Percentiles rank a stretch among this genome's conserved stretches.
These are phyloP conservation scores for Neonectria magnoliae DNA, from an alignment of 2,329 filamentous ascomycete species.

Conservation along the genomic window DNA sequence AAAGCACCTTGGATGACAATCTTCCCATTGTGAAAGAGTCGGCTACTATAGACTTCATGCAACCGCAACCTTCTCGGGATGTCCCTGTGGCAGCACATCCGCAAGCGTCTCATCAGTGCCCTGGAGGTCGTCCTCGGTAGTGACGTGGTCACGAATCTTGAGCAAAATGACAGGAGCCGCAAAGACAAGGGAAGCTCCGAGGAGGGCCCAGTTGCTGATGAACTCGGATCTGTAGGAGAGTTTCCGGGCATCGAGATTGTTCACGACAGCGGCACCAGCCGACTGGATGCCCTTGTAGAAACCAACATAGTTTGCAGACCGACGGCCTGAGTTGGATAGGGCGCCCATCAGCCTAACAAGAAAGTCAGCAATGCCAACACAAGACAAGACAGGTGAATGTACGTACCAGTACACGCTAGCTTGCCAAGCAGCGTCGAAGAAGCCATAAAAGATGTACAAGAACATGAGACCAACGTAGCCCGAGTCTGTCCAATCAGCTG, in stretches of 20 bases:
- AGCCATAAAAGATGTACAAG: slow-evolving; percentile 89
- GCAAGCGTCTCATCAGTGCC: slow-evolving; percentile 85
- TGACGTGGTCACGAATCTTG: slow-evolving; percentile 84
- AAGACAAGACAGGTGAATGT: slow-evolving; percentile 45
- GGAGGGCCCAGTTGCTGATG: slow-evolving; percentile 76
- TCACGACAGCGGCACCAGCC: slow-evolving; percentile 70
- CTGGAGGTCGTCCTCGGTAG: slow-evolving; percentile 82
- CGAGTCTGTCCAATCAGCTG: slow-evolving; percentile 71
- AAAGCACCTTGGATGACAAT: not conserved
- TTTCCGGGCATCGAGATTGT: slow-evolving; percentile 48
- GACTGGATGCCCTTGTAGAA: slow-evolving; percentile 88
- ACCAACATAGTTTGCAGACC: slow-evolving; percentile 91
- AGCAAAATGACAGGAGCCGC: slow-evolving; percentile 82
- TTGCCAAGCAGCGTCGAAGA: slow-evolving; percentile 92
- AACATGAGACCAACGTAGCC: slow-evolving; percentile 83
- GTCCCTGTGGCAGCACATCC: slow-evolving; percentile 65
- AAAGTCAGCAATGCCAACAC: slow-evolving; percentile 16
- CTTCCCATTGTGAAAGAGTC: not conserved
- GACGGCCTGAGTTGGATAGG: slow-evolving; percentile 90
- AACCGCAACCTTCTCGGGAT: slow-evolving; percentile 27
- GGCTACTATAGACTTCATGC: not conserved
- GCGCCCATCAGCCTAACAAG: slow-evolving; percentile 85
- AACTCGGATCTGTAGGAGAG: slow-evolving; percentile 76
- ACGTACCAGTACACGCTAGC: slow-evolving; percentile 92
- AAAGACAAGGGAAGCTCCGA: slow-evolving; percentile 77